Base-by-base conservation (phyloP, 306 rosid species). In the Trifolium pratense region DNA sequence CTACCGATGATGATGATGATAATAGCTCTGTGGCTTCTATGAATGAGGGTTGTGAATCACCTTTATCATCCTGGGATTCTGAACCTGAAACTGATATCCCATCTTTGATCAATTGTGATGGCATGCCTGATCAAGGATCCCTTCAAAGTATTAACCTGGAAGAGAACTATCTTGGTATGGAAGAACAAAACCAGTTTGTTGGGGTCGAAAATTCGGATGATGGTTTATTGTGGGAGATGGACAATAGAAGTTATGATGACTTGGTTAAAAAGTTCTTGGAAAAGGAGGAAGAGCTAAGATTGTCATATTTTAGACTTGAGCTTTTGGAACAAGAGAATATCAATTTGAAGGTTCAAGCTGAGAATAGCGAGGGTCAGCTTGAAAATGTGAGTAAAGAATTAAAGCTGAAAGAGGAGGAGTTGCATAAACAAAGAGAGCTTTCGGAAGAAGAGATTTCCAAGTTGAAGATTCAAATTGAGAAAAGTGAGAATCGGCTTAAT, bases 1-100 rank as follows among this genome's bases (percentile, higher is more conserved):
- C 75, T 48, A 85, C 78, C 75, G 84, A 88, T 6, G 89, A 79
- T n/a, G 89, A 79, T n/a, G 84, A 85, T 71, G 83, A 86, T 69
- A 79, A 85, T 66, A 81, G 85, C 82, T 84, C 88, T 55, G 76
- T 49, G 74, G 82, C 77, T 70, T 86, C 90, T 77, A 6, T 70
- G 59, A 86, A 84, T 66, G 90, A 70, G 74, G 86, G 81, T 36
- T 32, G 67, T 64, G 79, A 84, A 61, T 84, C 86, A 7, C 73
- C 92, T 70, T 84, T 80, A 0, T 81, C 85, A 15, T 80, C 89
- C 32, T 82, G 81, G 5, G 91, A 81, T 63, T 87, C 95, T 0
- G 97, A 91, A 45, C 36, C 83, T 8, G 89, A 87, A 57, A 79
- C 85, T 74, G 42, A 66, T 23, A 68, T 53, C 14, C 39, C 39